Conservation (phyloP, 306 rosid species). For the Cucurbita moschata region DNA sequence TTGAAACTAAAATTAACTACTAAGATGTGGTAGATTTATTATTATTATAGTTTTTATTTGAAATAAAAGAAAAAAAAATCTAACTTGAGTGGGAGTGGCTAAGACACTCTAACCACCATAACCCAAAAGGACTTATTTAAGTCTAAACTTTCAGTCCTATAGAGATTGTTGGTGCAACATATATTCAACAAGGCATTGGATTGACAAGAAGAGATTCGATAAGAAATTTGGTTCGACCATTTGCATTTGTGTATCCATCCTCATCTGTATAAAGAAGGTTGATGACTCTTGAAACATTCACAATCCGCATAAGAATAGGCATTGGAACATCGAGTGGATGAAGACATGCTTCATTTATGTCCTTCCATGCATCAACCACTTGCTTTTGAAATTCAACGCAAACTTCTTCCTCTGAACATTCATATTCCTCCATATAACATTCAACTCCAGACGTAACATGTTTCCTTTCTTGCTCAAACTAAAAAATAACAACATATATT, state of each 20-base stretch:
- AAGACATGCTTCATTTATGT: background rate
- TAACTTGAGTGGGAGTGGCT: too few relatives aligned
- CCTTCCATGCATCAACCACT: background rate
- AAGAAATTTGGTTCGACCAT: background rate
- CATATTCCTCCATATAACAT: background rate
- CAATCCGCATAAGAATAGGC: background rate
- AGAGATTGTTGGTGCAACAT: too few relatives aligned
- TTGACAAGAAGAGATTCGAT: background rate
- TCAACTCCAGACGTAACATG: background rate
- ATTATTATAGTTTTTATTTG: too few relatives aligned
- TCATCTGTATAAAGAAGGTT: background rate
- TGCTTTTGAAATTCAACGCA: background rate
- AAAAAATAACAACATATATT: background rate
- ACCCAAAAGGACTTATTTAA: too few relatives aligned
- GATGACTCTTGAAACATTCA: background rate
- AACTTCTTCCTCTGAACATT: background rate
- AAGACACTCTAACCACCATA: too few relatives aligned
- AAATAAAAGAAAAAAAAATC: too few relatives aligned
- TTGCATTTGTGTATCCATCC: slow-evolving; percentile 4
- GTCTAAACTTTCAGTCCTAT: too few relatives aligned
- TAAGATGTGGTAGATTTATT: too few relatives aligned
- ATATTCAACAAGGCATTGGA: background rate
- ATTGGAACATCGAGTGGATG: background rate
- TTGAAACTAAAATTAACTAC: too few relatives aligned
- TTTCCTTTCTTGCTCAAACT: background rate